A percentile compares a stretch with the other conserved stretches of the same genome.
These are phyloP conservation scores for Candida pseudofarinosa DNA, from an alignment of 805 yeast genomes.

Conservation along the genomic window DNA sequence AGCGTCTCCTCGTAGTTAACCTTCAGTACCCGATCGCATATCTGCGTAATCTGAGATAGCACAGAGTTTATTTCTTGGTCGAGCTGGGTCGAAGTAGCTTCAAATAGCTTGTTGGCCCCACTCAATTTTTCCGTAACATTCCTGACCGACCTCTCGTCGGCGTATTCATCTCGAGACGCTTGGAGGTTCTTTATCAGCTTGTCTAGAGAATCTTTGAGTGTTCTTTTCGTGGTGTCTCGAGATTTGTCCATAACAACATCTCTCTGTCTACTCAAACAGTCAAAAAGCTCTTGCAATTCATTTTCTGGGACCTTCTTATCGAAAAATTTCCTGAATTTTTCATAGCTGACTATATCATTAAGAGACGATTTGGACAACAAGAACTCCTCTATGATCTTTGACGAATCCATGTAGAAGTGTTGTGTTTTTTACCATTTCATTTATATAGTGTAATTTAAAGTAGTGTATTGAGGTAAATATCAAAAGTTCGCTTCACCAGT, in stretches of 20 bases:
- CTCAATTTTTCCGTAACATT: neutral
- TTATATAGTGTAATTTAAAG: too few relatives aligned
- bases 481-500: neutral
- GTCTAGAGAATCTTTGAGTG: neutral
- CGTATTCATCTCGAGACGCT: neutral
- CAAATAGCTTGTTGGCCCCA: neutral
- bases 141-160: neutral
- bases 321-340: slow-evolving; percentile 15
- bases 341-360: slow-evolving; percentile 14
- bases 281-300: slow-evolving; percentile 8
- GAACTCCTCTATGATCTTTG: slow-evolving; percentile 15
- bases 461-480: neutral
- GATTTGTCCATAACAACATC: neutral
- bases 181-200: neutral
- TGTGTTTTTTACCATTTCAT: neutral
- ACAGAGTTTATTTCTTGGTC: neutral
- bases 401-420: slow-evolving; percentile 17
- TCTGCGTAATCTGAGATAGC: neutral
- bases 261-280: slow-evolving; percentile 11
- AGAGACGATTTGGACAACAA: slow-evolving; percentile 14
- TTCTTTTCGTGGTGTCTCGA: neutral
- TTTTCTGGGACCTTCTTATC: slow-evolving; percentile 8
- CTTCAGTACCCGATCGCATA: neutral
- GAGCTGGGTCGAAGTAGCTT: neutral
- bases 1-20: neutral